phyloP scores from a whole-genome alignment of 805 yeast species.

The Pichia nakasei region DNA sequence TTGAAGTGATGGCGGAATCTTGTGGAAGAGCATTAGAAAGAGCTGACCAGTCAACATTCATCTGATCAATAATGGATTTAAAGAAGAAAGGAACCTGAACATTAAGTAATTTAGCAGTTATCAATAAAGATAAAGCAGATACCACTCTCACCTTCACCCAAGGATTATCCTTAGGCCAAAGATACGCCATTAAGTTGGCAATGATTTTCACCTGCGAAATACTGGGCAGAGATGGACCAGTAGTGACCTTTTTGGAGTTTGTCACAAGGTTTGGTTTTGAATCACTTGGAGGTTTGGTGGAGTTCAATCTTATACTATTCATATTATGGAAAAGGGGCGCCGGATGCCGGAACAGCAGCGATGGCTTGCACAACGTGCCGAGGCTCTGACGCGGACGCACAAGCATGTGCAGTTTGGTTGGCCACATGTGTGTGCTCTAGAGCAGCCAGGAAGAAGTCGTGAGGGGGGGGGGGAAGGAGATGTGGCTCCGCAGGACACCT shows the following conservation, averaged over 20 bases:
- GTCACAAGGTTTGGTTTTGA: conserved; percentile 14
- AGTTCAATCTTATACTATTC: too few relatives aligned
- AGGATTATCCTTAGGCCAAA: conserved; percentile 73
- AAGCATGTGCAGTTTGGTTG: too few relatives aligned
- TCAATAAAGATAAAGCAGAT: conserved; percentile 61
- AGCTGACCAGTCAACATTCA: conserved; percentile 82
- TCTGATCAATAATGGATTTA: conserved; percentile 78
- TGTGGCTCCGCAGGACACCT: too few relatives aligned
- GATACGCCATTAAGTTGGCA: conserved; percentile 53
- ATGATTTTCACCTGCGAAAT: conserved; percentile 48
- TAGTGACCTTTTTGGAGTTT: conserved; percentile 9
- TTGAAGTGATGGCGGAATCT: conserved; percentile 2
- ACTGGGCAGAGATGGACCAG: conserved; percentile 13
- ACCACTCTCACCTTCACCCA: conserved; percentile 67
- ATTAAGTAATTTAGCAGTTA: conserved; percentile 76
- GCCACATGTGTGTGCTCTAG: too few relatives aligned
- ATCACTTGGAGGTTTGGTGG: neutral
- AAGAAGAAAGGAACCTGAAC: conserved; percentile 96
- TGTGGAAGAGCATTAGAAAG: conserved; percentile 38
- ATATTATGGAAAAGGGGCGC: too few relatives aligned
- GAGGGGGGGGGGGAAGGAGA: too few relatives aligned
- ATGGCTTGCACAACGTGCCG: too few relatives aligned
- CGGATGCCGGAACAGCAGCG: too few relatives aligned
- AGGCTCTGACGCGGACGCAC: too few relatives aligned
- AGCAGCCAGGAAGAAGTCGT: too few relatives aligned